Conservation (phyloP, 148 eudicot species). For the Simmondsia chinensis region DNA sequence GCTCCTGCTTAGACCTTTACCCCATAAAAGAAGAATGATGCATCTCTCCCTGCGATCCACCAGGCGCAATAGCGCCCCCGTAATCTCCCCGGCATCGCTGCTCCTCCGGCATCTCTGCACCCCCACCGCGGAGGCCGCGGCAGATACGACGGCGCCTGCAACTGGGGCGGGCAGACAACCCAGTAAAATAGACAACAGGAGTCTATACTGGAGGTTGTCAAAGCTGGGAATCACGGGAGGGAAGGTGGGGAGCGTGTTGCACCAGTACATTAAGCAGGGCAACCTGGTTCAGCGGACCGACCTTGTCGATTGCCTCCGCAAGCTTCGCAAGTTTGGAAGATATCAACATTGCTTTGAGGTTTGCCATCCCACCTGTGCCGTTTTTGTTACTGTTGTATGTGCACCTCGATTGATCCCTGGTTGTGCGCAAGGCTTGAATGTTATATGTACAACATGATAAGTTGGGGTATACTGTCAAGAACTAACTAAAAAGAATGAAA, state of each 20-base stretch:
- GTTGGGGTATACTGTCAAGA: too few relatives aligned
- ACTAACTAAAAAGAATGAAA: too few relatives aligned
- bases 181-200: neutral
- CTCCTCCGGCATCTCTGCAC: conserved; percentile 22
- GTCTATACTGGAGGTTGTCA: conserved; percentile 30
- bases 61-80: neutral
- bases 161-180: neutral
- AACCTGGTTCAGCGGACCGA: conserved; percentile 10
- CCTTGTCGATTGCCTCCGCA: conserved; percentile 28
- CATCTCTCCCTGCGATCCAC: neutral
- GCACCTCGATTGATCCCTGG: neutral
- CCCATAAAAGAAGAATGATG: neutral
- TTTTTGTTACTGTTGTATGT: neutral
- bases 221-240: conserved; percentile 23
- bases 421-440: neutral
- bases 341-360: conserved; percentile 52
- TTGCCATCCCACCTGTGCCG: neutral
- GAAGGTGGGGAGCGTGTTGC: conserved; percentile 20
- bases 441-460: neutral
- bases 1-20: neutral
- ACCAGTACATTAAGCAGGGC: conserved; percentile 36
- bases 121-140: neutral
- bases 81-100: conserved; percentile 1
- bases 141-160: neutral
- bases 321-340: conserved; percentile 30